phyloP scores from a whole-genome alignment of 495 filamentous ascomycete genomes.

The Aspergillus biplanus region DNA sequence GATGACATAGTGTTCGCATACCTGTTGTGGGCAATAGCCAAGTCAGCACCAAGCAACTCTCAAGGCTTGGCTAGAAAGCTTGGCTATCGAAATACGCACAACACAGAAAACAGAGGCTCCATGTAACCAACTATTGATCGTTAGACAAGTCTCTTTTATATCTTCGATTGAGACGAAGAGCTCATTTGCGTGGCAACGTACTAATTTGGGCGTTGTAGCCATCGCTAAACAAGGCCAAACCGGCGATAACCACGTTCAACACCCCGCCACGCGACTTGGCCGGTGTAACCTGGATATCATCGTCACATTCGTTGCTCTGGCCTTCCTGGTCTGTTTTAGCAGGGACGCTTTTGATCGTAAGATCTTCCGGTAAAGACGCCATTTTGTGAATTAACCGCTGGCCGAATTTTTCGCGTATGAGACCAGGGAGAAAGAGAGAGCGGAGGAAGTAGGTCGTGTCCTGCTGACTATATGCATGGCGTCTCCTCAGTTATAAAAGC shows the following conservation, averaged over 20 bases:
- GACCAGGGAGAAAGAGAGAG: background rate
- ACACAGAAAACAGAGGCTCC: constrained; percentile 40
- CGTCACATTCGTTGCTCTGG: constrained; percentile 10
- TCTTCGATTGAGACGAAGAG: background rate
- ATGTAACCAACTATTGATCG: constrained; percentile 40
- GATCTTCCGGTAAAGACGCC: background rate
- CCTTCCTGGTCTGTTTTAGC: background rate
- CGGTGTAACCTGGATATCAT: constrained; percentile 9
- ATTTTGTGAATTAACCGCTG: background rate
- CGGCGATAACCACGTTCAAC: constrained; percentile 40
- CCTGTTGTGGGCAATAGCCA: constrained; percentile 15
- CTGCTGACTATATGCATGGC: background rate
- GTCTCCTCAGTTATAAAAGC: background rate
- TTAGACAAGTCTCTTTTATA: background rate
- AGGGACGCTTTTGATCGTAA: background rate
- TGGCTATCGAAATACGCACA: constrained; percentile 29
- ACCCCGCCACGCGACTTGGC: constrained; percentile 15
- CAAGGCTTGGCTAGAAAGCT: background rate
- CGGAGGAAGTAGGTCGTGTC: background rate
- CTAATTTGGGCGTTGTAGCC: constrained; percentile 50
- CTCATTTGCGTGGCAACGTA: constrained; percentile 8
- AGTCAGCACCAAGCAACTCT: constrained; percentile 2
- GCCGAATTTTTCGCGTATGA: background rate
- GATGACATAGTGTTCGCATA: constrained; percentile 37
- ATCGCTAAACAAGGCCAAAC: constrained; percentile 46